These are phyloP conservation scores for Xylaria sp. DNA, from an alignment of 2,329 filamentous ascomycete species.

Conservation along the genomic window DNA sequence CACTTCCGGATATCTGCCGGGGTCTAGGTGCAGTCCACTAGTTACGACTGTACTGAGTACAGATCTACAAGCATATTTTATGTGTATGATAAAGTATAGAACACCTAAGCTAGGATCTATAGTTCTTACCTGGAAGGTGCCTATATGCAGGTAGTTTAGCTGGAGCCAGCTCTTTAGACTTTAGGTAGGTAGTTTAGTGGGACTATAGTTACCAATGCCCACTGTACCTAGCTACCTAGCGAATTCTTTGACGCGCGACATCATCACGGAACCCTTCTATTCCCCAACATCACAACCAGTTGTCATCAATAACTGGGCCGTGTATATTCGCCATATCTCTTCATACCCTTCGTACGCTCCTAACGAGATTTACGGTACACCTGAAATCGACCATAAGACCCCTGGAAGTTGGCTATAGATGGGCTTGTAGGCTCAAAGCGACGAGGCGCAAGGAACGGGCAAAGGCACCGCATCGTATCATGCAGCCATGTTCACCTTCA, in stretches of 20 bases:
- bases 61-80: too few relatives aligned
- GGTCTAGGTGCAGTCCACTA: too few relatives aligned
- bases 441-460: constrained; percentile 27
- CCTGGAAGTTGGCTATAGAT: constrained; percentile 23
- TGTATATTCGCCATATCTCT: neutral
- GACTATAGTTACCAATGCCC: too few relatives aligned
- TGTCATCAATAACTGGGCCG: neutral
- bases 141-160: too few relatives aligned
- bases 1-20: constrained; percentile 50
- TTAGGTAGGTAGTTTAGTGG: too few relatives aligned
- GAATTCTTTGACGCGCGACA: constrained; percentile 38
- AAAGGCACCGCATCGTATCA: constrained; percentile 33
- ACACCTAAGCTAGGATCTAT: neutral
- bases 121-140: too few relatives aligned
- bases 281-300: constrained; percentile 11
- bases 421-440: constrained; percentile 26
- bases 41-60: too few relatives aligned
- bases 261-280: constrained; percentile 24
- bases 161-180: too few relatives aligned
- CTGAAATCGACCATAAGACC: neutral
- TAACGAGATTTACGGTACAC: constrained; percentile 1
- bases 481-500: constrained; percentile 90
- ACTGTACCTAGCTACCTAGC: constrained; percentile 3
- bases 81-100: too few relatives aligned
- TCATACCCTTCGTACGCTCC: neutral